phyloP scores from a whole-genome alignment of 73 alveolate species.

The Durusdinium trenchii region DNA sequence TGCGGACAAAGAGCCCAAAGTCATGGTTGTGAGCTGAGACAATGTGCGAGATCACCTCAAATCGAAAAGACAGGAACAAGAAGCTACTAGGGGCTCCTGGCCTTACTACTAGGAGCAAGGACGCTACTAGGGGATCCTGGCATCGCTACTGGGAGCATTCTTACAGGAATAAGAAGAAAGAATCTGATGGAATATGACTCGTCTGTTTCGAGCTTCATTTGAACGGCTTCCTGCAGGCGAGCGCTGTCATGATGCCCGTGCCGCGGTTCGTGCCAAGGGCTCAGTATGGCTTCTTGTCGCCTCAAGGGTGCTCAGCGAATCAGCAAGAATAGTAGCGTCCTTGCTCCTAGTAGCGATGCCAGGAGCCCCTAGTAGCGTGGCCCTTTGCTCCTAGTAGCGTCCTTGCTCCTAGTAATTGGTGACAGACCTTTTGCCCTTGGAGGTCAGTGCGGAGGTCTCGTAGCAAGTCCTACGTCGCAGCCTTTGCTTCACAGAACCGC shows the following conservation, averaged over 20 bases:
- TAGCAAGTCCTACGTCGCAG: background rate
- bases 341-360: no score
- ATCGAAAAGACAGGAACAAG: no score
- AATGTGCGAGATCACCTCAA: no score
- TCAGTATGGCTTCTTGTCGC: background rate
- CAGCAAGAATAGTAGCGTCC: background rate
- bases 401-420: background rate
- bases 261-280: constrained; percentile 40
- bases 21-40: no score
- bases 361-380: background rate
- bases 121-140: no score
- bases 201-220: background rate
- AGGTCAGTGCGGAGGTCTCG: constrained; percentile 21
- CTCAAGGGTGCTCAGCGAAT: background rate
- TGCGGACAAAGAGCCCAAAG: no score
- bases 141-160: no score
- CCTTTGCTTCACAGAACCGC: constrained; percentile 9
- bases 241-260: constrained; percentile 56
- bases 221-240: background rate
- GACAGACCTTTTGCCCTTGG: no score
- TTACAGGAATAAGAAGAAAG: no score
- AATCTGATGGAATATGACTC: background rate
- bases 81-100: no score
- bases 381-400: no score
- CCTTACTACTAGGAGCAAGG: no score